Evolutionary conservation across 73 alveolate species (phyloP).

Genomic region (Blepharisma stoltei): DNA sequence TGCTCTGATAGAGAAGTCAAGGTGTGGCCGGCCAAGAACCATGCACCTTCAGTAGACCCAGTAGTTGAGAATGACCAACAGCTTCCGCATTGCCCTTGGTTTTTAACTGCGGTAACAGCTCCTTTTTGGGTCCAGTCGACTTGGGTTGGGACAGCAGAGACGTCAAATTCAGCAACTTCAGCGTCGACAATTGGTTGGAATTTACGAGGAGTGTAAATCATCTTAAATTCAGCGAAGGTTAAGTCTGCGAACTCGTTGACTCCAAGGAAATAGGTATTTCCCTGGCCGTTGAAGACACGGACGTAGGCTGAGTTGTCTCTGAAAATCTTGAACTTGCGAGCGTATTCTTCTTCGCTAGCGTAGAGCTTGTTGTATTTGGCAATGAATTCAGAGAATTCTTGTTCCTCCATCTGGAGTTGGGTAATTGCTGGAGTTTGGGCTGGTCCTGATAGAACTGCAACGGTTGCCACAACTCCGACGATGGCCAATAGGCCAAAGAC

Average conservation of each 20-base stretch:
- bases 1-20: conserved; percentile 37
- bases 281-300: too few relatives aligned
- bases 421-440: too few relatives aligned
- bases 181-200: not conserved
- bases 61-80: conserved; percentile 74
- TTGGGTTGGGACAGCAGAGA: conserved; percentile 17
- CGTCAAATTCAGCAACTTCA: not conserved
- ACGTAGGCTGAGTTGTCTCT: conserved; percentile 11
- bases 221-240: conserved; percentile 47
- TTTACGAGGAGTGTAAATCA: conserved; percentile 36
- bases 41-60: conserved; percentile 49
- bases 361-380: conserved; percentile 48
- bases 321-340: conserved; percentile 22
- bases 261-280: too few relatives aligned
- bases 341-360: conserved; percentile 44
- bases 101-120: conserved; percentile 58
- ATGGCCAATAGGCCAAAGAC: too few relatives aligned
- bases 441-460: too few relatives aligned
- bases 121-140: conserved; percentile 64
- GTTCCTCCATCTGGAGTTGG: not conserved
- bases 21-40: conserved; percentile 27
- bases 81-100: conserved; percentile 76
- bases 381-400: conserved; percentile 47
- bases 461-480: too few relatives aligned
- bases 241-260: conserved; percentile 51